Conservation (phyloP, 495 filamentous ascomycete genomes). For the Polyplosphaeria fusca region DNA sequence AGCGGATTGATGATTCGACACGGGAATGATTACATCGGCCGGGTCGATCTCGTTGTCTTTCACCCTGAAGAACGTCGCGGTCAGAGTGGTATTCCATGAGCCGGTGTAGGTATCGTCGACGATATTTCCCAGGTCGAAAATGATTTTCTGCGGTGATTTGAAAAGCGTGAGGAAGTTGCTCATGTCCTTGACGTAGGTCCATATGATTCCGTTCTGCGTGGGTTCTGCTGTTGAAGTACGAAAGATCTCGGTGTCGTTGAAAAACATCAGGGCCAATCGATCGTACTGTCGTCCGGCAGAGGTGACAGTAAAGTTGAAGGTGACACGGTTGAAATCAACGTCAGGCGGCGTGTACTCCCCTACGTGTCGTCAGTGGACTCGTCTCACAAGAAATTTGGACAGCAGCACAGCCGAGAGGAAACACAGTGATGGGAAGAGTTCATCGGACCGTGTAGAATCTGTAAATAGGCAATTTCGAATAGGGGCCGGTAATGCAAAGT, state of each 20-base stretch:
- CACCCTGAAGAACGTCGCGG: constrained; percentile 68
- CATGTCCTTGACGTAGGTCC: constrained; percentile 83
- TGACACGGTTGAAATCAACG: constrained; percentile 73
- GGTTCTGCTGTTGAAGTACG: constrained; percentile 87
- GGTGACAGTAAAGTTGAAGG: constrained; percentile 77
- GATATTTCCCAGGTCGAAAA: constrained; percentile 80
- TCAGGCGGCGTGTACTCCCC: constrained; percentile 64
- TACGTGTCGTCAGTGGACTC: too few relatives aligned
- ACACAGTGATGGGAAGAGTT: too few relatives aligned
- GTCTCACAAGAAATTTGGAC: too few relatives aligned
- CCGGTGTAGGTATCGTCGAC: constrained; percentile 75
- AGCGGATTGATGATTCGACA: constrained; percentile 60
- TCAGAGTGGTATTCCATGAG: constrained; percentile 75
- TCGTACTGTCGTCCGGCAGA: constrained; percentile 77
- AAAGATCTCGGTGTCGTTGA: constrained; percentile 79
- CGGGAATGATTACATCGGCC: constrained; percentile 69
- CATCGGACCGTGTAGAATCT: too few relatives aligned
- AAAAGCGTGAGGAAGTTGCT: constrained; percentile 68
- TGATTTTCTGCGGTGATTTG: constrained; percentile 65
- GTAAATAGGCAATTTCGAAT: too few relatives aligned
- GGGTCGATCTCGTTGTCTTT: constrained; percentile 45
- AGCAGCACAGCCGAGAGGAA: too few relatives aligned
- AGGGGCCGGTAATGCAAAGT: too few relatives aligned
- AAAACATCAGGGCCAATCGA: constrained; percentile 71
- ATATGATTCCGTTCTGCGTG: constrained; percentile 62